Conservation (phyloP, 768 basidiomycete species). For the Mycena capillaripes region DNA sequence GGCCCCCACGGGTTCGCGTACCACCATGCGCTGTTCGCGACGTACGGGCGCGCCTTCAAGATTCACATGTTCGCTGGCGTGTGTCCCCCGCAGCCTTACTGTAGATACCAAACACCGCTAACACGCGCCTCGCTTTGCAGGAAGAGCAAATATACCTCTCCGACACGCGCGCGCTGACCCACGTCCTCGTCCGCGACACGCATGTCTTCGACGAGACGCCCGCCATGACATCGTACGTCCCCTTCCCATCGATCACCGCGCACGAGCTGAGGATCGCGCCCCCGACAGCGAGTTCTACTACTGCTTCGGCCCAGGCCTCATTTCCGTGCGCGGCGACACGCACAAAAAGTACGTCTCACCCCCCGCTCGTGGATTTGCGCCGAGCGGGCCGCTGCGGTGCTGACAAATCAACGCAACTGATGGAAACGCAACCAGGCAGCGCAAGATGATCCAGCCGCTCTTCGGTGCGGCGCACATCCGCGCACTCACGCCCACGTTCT, state of each 20-base stretch:
- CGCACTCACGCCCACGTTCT: conserved; percentile 21
- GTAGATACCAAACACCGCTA: not conserved
- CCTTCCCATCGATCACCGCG: not conserved
- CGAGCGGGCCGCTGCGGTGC: not conserved
- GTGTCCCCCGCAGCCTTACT: not conserved
- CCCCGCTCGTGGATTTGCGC: not conserved
- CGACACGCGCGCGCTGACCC: conserved; percentile 14
- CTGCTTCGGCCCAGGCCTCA: conserved; percentile 20
- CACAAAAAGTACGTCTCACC: conserved; percentile 20
- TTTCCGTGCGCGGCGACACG: conserved; percentile 6
- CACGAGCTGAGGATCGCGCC: not conserved
- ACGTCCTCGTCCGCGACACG: conserved; percentile 20
- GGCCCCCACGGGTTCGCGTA: conserved; percentile 8
- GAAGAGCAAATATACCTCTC: conserved; percentile 19
- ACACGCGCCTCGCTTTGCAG: not conserved
- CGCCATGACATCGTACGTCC: conserved; percentile 19
- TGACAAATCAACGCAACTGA: conserved; percentile 6
- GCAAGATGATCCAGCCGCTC: conserved; percentile 24
- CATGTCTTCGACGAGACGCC: conserved; percentile 20
- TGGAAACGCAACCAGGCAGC: conserved; percentile 11
- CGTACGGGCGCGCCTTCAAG: conserved; percentile 15
- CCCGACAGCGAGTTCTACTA: conserved; percentile 15
- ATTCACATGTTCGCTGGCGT: conserved; percentile 13
- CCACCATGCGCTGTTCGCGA: conserved; percentile 9
- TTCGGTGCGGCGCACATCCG: conserved; percentile 12